phyloP scores from a whole-genome alignment of 169 alveolate species.

The Fabrea salina region DNA sequence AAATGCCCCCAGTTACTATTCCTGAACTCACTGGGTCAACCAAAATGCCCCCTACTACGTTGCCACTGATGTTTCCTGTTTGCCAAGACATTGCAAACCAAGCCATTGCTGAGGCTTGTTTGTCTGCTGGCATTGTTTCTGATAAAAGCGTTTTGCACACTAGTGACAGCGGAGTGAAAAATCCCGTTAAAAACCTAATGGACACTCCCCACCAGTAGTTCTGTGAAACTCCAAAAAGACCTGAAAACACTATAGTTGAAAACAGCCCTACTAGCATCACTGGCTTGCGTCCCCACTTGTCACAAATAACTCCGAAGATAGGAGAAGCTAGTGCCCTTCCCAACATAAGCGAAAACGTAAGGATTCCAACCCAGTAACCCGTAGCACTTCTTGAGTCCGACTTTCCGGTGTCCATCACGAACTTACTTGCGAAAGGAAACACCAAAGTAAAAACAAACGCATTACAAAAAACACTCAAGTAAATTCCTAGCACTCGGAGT shows the following conservation, averaged over 20 bases:
- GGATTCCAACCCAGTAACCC: slow-evolving; percentile 18
- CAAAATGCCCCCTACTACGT: slow-evolving; percentile 1
- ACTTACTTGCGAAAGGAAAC: slow-evolving; percentile 17
- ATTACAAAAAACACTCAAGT: neutral
- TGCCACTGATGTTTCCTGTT: slow-evolving; percentile 12
- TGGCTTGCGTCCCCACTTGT: slow-evolving; percentile 15
- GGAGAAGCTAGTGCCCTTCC: slow-evolving; percentile 29
- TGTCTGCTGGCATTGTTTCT: neutral
- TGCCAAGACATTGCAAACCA: slow-evolving; percentile 7
- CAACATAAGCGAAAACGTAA: slow-evolving; percentile 9
- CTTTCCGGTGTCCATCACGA: slow-evolving; percentile 24
- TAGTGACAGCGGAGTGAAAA: slow-evolving; percentile 1
- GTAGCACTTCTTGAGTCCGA: neutral
- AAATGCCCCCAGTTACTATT: neutral
- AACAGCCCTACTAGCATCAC: neutral
- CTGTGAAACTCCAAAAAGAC: neutral
- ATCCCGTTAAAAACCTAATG: neutral
- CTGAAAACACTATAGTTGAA: neutral
- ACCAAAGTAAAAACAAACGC: slow-evolving; percentile 19
- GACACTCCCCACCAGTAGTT: neutral
- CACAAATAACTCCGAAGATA: slow-evolving; percentile 1
- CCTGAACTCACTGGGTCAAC: neutral
- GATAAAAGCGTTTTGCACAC: neutral
- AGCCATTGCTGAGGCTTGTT: neutral
- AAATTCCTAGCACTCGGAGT: too few species aligned